Conservation (phyloP, 192 early-diverging fungal genomes). For the Coemansia sp. region DNA sequence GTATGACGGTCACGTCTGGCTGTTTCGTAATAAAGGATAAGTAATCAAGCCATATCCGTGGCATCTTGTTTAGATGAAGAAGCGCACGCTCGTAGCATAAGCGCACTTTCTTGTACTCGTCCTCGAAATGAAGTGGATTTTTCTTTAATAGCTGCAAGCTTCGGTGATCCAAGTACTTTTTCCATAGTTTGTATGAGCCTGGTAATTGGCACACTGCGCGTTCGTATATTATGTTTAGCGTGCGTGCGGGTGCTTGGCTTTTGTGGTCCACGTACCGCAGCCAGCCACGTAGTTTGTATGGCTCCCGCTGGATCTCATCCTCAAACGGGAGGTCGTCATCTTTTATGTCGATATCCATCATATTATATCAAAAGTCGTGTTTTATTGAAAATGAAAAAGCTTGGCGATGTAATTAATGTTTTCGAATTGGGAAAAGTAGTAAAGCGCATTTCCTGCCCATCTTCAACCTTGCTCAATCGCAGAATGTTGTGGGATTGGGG, state of each 20-base stretch:
- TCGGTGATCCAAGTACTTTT: conserved; percentile 76
- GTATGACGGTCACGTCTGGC: conserved; percentile 64
- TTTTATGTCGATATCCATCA: conserved; percentile 30
- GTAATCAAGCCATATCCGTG: conserved; percentile 89
- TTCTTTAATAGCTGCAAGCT: conserved; percentile 40
- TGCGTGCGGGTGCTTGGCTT: conserved; percentile 40
- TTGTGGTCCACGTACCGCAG: conserved; percentile 91
- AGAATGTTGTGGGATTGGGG: background rate
- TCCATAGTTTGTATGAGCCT: conserved; percentile 97
- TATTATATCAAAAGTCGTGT: background rate
- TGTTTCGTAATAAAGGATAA: conserved; percentile 65
- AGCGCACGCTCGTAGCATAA: conserved; percentile 85
- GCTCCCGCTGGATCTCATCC: conserved; percentile 66
- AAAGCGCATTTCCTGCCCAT: background rate
- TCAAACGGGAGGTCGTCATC: conserved; percentile 59
- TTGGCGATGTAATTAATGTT: too few relatives aligned
- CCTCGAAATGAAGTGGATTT: conserved; percentile 58
- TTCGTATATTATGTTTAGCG: conserved; percentile 75
- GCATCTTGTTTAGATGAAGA: conserved; percentile 95
- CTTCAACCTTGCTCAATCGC: background rate
- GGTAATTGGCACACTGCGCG: conserved; percentile 86
- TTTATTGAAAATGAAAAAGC: background rate
- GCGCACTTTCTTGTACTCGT: conserved; percentile 67
- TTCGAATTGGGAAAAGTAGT: background rate
- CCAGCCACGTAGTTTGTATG: conserved; percentile 79